Evolutionary conservation across 106 monocot genomes (phyloP).

Genomic region (Dendrobium huoshanense): DNA sequence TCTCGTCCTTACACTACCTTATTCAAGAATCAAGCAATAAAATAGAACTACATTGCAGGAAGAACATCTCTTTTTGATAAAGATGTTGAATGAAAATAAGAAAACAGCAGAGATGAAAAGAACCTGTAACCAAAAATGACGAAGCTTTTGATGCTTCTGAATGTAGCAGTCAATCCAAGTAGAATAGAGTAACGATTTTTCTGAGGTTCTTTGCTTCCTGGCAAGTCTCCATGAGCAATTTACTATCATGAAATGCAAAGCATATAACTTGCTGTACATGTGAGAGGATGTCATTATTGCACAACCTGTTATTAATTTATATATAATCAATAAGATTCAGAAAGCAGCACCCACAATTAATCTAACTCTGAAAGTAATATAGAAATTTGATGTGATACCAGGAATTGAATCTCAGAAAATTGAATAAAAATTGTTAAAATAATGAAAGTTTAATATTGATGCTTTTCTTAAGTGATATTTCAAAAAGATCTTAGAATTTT

Average conservation of each 20-base stretch:
- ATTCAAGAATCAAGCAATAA: not conserved
- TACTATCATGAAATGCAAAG: slow-evolving; percentile 97
- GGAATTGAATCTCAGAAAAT: too few species aligned
- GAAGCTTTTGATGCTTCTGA: not conserved
- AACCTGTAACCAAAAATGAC: slow-evolving; percentile 1
- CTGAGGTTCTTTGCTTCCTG: slow-evolving; percentile 90
- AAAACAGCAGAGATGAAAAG: not conserved
- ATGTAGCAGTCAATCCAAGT: slow-evolving; percentile 61
- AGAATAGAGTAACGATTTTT: slow-evolving; percentile 98
- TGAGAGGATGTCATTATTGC: slow-evolving; percentile 97
- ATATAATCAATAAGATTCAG: not conserved
- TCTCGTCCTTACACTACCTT: not conserved
- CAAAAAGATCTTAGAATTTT: too few species aligned
- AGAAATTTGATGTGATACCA: too few species aligned
- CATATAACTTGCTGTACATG: slow-evolving; percentile 95
- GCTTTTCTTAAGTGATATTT: too few species aligned
- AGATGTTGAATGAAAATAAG: not conserved
- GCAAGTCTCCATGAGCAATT: slow-evolving; percentile 94
- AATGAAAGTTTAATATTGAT: too few species aligned
- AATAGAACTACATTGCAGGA: not conserved
- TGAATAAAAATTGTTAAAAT: too few species aligned
- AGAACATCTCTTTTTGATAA: not conserved
- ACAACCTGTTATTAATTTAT: slow-evolving; percentile 46
- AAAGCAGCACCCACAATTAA: too few species aligned
- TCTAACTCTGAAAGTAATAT: too few species aligned